These are phyloP conservation scores for Podaxis mareebaensis DNA, from an alignment of 768 basidiomycete species.

Conservation along the genomic window DNA sequence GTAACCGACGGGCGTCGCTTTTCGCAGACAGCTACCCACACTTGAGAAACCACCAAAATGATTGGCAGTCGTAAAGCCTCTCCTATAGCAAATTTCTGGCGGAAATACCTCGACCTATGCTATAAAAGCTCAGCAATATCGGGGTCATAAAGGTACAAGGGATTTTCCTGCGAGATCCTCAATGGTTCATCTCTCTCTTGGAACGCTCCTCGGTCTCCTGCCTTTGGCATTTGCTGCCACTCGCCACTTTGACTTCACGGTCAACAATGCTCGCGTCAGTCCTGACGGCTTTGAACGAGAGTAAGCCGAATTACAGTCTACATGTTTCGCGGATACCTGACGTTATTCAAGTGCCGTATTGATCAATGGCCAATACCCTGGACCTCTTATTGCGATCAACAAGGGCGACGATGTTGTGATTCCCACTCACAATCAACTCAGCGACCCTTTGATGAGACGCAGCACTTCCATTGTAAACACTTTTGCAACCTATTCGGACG, in stretches of 20 bases:
- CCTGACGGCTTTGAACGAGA: slow-evolving; percentile 42
- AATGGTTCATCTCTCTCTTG: slow-evolving; percentile 5
- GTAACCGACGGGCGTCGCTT: not conserved
- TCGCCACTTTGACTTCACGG: slow-evolving; percentile 18
- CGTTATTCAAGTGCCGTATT: slow-evolving; percentile 30
- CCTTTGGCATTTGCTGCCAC: slow-evolving; percentile 9
- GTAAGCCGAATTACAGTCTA: slow-evolving; percentile 1
- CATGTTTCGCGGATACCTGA: not conserved
- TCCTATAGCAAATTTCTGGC: not conserved
- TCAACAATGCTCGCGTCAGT: slow-evolving; percentile 39
- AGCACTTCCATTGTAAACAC: slow-evolving; percentile 30
- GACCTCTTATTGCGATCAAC: slow-evolving; percentile 38
- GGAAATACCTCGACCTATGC: slow-evolving; percentile 2
- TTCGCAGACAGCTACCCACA: slow-evolving; percentile 8
- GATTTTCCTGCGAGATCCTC: not conserved
- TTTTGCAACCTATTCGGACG: not conserved
- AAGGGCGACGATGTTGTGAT: slow-evolving; percentile 37
- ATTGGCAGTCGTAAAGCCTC: slow-evolving; percentile 3
- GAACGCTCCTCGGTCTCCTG: not conserved
- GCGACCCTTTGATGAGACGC: slow-evolving; percentile 34
- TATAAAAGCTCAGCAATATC: not conserved
- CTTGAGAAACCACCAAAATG: slow-evolving; percentile 6
- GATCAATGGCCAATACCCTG: slow-evolving; percentile 41
- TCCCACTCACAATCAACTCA: slow-evolving; percentile 31
- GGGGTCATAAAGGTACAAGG: not conserved